Conservation (phyloP, 2,329 filamentous ascomycete species). For the Pseudogymnoascus sp. region DNA sequence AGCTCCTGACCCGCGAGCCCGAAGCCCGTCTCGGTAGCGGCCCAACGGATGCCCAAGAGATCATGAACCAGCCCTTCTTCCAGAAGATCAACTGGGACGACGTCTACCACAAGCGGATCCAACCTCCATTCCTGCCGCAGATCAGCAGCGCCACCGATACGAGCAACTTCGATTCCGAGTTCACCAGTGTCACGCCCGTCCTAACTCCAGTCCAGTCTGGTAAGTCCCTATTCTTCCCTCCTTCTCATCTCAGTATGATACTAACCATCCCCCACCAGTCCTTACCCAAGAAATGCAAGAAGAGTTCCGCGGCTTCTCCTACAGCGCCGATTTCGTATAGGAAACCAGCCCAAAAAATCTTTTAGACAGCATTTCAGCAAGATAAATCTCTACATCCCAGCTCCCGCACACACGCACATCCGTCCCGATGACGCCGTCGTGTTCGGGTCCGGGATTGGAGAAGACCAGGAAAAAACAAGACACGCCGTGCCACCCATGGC, state of each 20-base stretch:
- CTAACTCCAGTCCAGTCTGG: slow-evolving; percentile 94
- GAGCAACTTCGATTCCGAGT: slow-evolving; percentile 99
- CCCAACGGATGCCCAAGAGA: slow-evolving; percentile 93
- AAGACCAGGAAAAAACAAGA: background rate
- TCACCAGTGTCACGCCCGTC: slow-evolving; percentile 95
- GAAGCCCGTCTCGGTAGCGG: slow-evolving; percentile 88
- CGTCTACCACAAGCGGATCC: slow-evolving; percentile 89
- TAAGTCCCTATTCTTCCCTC: slow-evolving; percentile 43
- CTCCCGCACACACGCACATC: background rate
- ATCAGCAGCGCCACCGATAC: slow-evolving; percentile 94
- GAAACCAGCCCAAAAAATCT: background rate
- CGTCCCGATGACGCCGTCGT: background rate
- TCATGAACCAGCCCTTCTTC: slow-evolving; percentile 99
- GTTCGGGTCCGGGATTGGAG: background rate
- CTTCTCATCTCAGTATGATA: slow-evolving; percentile 13
- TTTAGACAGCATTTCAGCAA: background rate
- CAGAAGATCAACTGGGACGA: slow-evolving; percentile 98
- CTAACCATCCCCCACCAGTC: slow-evolving; percentile 46
- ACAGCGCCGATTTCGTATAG: slow-evolving; percentile 40
- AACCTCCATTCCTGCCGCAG: slow-evolving; percentile 79
- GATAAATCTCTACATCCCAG: background rate
- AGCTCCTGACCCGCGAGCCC: slow-evolving; percentile 89
- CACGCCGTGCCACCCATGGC: background rate
- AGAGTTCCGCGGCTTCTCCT: slow-evolving; percentile 98
- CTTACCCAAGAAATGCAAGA: slow-evolving; percentile 98